Percentiles rank a stretch among this genome's conserved stretches.
Conservation (phyloP, 1,284 basidiomycete species). For the Volvariella volvacea region DNA sequence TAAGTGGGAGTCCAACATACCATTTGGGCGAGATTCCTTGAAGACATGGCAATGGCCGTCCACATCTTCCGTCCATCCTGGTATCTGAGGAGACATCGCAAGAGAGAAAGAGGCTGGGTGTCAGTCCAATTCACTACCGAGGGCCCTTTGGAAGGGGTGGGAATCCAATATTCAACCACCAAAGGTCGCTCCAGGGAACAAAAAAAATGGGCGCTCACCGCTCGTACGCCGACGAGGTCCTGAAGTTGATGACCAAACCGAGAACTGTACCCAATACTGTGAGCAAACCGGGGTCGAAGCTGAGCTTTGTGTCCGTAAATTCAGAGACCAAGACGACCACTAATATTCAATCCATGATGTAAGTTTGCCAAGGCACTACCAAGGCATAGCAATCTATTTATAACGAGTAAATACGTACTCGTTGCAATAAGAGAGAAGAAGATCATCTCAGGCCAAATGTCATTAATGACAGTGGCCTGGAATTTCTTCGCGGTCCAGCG, state of each 20-base stretch:
- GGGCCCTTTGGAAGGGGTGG: too few species aligned
- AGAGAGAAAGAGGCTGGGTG: too few species aligned
- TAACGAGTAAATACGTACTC: conserved; percentile 30
- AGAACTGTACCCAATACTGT: conserved; percentile 66
- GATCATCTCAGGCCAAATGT: conserved; percentile 55
- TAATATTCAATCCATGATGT: conserved; percentile 17
- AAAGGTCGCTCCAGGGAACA: neutral
- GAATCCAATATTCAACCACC: too few species aligned
- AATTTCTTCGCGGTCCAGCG: conserved; percentile 45
- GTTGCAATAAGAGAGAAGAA: conserved; percentile 49
- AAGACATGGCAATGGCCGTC: conserved; percentile 48
- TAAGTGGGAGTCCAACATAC: conserved; percentile 21
- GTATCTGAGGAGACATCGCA: conserved; percentile 32
- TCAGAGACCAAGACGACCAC: conserved; percentile 50
- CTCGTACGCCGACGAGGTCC: conserved; percentile 63
- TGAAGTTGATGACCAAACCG: conserved; percentile 63
- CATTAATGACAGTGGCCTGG: conserved; percentile 55
- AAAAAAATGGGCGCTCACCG: conserved; percentile 30
- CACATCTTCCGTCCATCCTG: conserved; percentile 59
- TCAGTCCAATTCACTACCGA: too few species aligned
- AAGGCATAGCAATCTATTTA: too few species aligned
- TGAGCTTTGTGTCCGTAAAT: conserved; percentile 33
- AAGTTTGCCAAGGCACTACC: neutral
- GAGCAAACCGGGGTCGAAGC: conserved; percentile 40
- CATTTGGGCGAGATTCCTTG: conserved; percentile 47